A percentile compares a stretch with the other conserved stretches of the same genome.
phyloP scores from a whole-genome alignment of 2,329 filamentous ascomycete genomes.

The Sclerotinia glacialis region DNA sequence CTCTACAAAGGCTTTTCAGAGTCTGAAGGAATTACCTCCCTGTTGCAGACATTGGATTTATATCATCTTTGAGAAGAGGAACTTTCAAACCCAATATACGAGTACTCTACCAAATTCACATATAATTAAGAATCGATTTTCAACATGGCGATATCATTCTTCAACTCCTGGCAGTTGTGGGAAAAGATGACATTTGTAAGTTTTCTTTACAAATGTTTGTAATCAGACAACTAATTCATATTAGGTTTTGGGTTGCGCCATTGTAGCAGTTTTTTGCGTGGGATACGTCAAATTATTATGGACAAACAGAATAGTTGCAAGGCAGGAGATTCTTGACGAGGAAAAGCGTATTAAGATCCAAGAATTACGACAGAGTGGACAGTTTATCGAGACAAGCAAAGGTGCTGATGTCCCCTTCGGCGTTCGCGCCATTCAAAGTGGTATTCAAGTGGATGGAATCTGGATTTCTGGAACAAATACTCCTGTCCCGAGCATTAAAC shows the following conservation, averaged over 20 bases:
- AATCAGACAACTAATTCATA: constrained; percentile 16
- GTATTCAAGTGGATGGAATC: constrained; percentile 81
- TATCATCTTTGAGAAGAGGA: background rate
- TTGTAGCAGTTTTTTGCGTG: constrained; percentile 65
- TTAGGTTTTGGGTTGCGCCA: constrained; percentile 70
- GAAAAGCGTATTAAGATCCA: constrained; percentile 56
- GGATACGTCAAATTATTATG: constrained; percentile 67
- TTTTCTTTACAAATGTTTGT: constrained; percentile 27
- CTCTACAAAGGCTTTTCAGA: constrained; percentile 4
- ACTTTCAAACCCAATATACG: background rate
- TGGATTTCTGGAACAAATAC: constrained; percentile 52
- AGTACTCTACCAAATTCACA: background rate
- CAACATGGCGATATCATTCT: constrained; percentile 50
- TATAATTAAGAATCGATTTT: background rate
- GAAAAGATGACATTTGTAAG: constrained; percentile 87
- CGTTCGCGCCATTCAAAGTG: constrained; percentile 77
- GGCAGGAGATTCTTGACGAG: constrained; percentile 62
- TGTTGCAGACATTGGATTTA: background rate
- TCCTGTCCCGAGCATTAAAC: constrained; percentile 31
- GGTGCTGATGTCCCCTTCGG: constrained; percentile 76
- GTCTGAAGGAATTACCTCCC: constrained; percentile 6
- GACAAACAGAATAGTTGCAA: constrained; percentile 54
- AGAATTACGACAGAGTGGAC: constrained; percentile 55
- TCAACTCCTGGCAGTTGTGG: constrained; percentile 74
- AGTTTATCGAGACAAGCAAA: constrained; percentile 36